Evolutionary conservation across 305 asterid genomes (phyloP), one percentile per base, ranked within the genome.

Genomic region (Solanum chacoense): DNA sequence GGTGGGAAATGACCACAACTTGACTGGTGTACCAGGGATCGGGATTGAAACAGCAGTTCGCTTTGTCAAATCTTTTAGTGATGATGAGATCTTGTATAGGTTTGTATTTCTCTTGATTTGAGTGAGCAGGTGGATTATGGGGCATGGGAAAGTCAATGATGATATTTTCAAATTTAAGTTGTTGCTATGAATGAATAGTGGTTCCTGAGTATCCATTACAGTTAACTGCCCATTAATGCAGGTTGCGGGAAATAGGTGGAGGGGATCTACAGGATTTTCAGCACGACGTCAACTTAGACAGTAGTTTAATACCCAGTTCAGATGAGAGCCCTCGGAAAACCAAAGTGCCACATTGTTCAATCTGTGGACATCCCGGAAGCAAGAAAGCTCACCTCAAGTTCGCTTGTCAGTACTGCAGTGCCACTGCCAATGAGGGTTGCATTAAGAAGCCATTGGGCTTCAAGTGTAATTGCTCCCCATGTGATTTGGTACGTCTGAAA

Each of bases 341-440:
- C 63, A 96, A 94, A 88, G 36, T 84, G 63, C 92, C 94, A 88
- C 99, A 97, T 91, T 97, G 99, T 91, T 95, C 99, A 13, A 91
- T 91, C 75, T 97, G 99, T 90, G 99, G 99, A 72, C 98, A 96
- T 91, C 98, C 96, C 4, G 99, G 99, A 78, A 96, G 93, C 91
- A 97, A 96, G 92, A 95, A 90, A 92, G 88, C 92, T 91, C 99
- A 97, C 92, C 90, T 92, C 90, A 94, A 91, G 92, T 88, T 91
- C 89, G 90, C 96, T 90, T 96, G 98, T 89, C 92, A 94, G 86
- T 55, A 85, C 90, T 97, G 99, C 94, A 89, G 89, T 90, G 90
- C 94, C 84, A 91, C 88, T 20, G 73, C 91, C 79, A 95, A 95
- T 22, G 87, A 91, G 74, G 93, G 93, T 89, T 97, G 99, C 93